A percentile compares a stretch with the other conserved stretches of the same genome.
Conservation (phyloP, 1,139 yeast genomes). For the Geotrichum candidum region DNA sequence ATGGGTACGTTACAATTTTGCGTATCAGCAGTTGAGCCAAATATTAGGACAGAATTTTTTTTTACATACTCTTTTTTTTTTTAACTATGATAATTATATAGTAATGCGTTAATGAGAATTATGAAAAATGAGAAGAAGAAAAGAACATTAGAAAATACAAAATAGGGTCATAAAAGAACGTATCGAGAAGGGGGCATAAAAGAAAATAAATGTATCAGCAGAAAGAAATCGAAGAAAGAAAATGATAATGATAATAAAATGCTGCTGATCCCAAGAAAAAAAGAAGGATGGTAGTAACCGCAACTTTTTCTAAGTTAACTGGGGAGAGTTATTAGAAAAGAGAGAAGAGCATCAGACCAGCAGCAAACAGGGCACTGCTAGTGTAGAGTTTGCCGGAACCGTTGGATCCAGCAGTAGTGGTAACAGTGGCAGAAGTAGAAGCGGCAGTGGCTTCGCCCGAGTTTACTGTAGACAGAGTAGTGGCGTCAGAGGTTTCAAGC, state of each 20-base stretch:
- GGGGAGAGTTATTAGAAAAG: neutral
- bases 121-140: neutral
- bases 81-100: neutral
- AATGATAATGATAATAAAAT: neutral
- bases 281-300: neutral
- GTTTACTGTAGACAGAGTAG: conserved; percentile 4
- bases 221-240: neutral
- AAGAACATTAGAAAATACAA: neutral
- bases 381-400: neutral
- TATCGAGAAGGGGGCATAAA: neutral
- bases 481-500: neutral
- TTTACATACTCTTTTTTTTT: no score
- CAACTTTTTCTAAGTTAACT: neutral
- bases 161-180: conserved; percentile 1
- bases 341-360: neutral
- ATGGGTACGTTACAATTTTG: neutral
- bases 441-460: neutral
- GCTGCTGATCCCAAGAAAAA: neutral
- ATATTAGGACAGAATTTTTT: neutral
- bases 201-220: neutral
- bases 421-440: neutral
- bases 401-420: neutral
- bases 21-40: neutral
- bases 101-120: neutral
- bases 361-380: neutral